Conservation (phyloP, 2,329 filamentous ascomycete genomes). For the Metarhizium sp. region DNA sequence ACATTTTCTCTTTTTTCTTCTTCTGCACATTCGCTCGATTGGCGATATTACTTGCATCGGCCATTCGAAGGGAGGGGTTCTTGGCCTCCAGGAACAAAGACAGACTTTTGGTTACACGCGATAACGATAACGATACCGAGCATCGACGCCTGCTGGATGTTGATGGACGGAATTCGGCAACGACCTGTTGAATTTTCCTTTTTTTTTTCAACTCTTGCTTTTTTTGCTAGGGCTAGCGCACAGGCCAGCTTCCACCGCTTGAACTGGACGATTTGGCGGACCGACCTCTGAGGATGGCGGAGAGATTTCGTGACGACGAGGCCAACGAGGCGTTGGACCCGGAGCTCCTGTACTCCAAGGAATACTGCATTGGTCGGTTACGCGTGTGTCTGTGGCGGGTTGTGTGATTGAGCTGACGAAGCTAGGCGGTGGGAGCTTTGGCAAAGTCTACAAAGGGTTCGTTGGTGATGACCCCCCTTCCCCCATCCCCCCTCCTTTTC, state of each 20-base stretch:
- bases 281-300: conserved; percentile 31
- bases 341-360: conserved; percentile 86
- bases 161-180: neutral
- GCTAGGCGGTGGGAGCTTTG: conserved; percentile 89
- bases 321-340: conserved; percentile 59
- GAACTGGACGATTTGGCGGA: neutral
- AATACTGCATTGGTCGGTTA: conserved; percentile 70
- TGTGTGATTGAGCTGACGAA: conserved; percentile 16
- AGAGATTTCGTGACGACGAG: conserved; percentile 37
- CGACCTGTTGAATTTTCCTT: neutral
- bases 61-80: neutral
- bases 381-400: conserved; percentile 3
- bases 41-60: neutral
- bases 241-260: neutral
- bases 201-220: neutral
- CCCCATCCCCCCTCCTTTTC: neutral
- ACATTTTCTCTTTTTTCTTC: neutral
- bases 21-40: neutral
- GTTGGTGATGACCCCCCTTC: neutral
- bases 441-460: conserved; percentile 96
- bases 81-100: too few species aligned
- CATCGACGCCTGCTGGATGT: neutral
- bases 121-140: neutral
- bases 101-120: neutral
- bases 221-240: neutral